These are phyloP conservation scores for Hansenula anomala DNA, from an alignment of 1,139 yeast genomes.

Conservation along the genomic window DNA sequence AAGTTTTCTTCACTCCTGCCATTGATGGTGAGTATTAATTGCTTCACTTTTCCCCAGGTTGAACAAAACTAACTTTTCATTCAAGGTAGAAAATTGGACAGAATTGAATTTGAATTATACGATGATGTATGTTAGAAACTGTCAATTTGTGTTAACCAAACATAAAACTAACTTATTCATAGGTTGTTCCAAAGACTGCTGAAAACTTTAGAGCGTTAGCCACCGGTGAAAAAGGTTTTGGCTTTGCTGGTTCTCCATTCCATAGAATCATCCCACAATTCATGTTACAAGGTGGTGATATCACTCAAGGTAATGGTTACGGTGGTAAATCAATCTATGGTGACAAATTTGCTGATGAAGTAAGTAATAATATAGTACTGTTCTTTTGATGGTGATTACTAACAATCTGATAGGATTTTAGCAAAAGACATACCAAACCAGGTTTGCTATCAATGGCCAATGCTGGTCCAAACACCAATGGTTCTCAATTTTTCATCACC, in stretches of 20 bases:
- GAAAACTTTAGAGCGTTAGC: slow-evolving; percentile 96
- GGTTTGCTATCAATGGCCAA: slow-evolving; percentile 98
- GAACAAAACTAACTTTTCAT: neutral
- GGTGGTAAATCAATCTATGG: slow-evolving; percentile 99
- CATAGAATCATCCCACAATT: slow-evolving; percentile 98
- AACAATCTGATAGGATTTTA: slow-evolving; percentile 46
- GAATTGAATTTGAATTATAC: slow-evolving; percentile 77
- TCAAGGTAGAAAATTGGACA: slow-evolving; percentile 43
- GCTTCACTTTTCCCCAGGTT: neutral
- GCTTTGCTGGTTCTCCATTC: slow-evolving; percentile 88
- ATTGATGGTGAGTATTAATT: slow-evolving; percentile 37
- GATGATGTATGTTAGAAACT: slow-evolving; percentile 47
- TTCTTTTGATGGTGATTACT: neutral
- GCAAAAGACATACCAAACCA: slow-evolving; percentile 80
- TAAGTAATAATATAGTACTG: neutral
- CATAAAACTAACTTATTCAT: neutral
- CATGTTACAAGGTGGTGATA: slow-evolving; percentile 99
- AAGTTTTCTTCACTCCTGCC: slow-evolving; percentile 56
- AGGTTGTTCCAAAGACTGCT: slow-evolving; percentile 89
- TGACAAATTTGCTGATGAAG: slow-evolving; percentile 87
- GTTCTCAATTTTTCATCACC: slow-evolving; percentile 98
- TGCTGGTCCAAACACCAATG: slow-evolving; percentile 99
- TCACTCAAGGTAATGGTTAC: slow-evolving; percentile 92
- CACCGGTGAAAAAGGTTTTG: slow-evolving; percentile 92
- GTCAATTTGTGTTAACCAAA: too few relatives aligned